Evolutionary conservation across 2,329 filamentous ascomycete genomes (phyloP), one percentile per base, ranked within the genome.

Genomic region (Tolypocladium tropicale): DNA sequence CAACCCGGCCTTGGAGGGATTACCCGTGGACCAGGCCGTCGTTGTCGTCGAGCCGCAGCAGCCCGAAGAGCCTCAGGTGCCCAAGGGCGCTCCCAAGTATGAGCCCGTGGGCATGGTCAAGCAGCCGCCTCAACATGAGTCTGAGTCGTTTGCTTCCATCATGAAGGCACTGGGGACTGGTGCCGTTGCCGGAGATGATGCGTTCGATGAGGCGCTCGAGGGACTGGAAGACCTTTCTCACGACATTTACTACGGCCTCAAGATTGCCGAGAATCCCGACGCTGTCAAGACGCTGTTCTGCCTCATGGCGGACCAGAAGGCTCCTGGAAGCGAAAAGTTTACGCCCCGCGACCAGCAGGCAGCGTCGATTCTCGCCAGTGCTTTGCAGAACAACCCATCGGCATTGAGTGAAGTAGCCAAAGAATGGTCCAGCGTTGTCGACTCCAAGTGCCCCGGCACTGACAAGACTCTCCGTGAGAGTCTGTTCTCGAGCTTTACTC

Each of bases 181-280:
- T n/a, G 62, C 64, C 12, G 61, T 59, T 23, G 61, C 63, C 7
- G 60, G 62, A 43, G 66, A 68, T 18, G 61, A 69, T 54, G 67
- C 65, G 3, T 71, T 82, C 16, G 76, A 79, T 43, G 70, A 71
- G 12, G 79, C 80, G 0, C 74, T 88, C 9, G 76, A 80, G 36
- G 75, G 75, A 36, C 76, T 88, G n/a, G 75, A 80, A 58, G 84
- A 88, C 7, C 71, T 86, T 32, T 79, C 84, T 0, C 84, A 88
- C 67, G 85, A 87, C 67, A 82, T 87, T 59, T 88, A 86, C 72
- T 88, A 86, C 67, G 85, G 85, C 11, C 72, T 84, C 21, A 81
- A 85, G 66, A 77, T 87, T 57, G 75, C 78, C 25, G 79, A 83
- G 65, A 79, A 85, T 60, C 64, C 72, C 3, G 75, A 77, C 2